Evolutionary conservation across 495 filamentous ascomycete genomes (phyloP), one percentile per base, ranked within the genome.

Genomic region (Hypoxylon lenormandii): DNA sequence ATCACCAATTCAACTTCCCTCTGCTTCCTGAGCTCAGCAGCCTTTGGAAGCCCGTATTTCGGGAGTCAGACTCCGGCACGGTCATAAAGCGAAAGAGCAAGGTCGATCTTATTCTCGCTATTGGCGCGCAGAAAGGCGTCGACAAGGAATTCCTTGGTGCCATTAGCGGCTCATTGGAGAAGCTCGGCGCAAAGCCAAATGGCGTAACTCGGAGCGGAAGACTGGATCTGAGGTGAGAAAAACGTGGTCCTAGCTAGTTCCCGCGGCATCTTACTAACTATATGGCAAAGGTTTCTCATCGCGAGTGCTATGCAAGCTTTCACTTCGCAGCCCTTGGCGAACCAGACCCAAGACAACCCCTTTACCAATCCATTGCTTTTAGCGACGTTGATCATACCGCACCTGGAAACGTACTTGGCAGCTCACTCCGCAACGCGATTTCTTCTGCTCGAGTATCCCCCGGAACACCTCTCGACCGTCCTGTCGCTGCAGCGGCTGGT

Each of bases 261-360:
- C 21, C 16, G 23, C n/a, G 8, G n/a, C n/a, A 10, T 13, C 15
- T 19, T 55, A 19, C 64, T 71, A 60, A 66, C 36, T 5, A 45
- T 3, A 42, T 21, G 12, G 16, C 2, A 6, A 40, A 84, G 82
- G 51, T 80, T 76, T 36, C 77, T 84, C 30, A 81, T 83, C 47
- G 81, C 80, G n/a, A 81, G 70, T 48, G 78, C 78, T 23, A 84
- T 84, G 80, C 81, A 83, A 61, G 72, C 75, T 2, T 82, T 81
- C 64, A 83, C 81, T 15, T 69, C 76, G 11, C 79, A 80, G 52
- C 80, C 80, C 0, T 56, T 83, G 15, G 57, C 79, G 10, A 76
- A 76, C 55, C 82, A 83, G 50, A 77, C 74, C 1, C 77, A 78
- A 19, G 78, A 78, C 53, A 83, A 82, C 64, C 81, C 80, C 8